Base-by-base conservation (phyloP, 805 yeast species). In the Pichia insulana region DNA sequence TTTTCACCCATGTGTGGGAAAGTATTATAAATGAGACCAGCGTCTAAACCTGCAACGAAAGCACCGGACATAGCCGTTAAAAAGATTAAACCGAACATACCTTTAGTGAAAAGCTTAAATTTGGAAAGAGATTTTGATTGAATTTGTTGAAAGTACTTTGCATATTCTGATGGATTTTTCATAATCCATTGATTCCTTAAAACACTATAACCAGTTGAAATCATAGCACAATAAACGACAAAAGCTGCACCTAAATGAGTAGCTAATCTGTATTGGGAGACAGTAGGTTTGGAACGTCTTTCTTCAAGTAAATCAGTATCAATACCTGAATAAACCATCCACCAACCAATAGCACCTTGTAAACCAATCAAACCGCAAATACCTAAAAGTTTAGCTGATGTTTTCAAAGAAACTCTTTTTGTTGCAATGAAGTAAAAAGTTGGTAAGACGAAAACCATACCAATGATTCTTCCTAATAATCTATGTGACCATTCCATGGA, bases 401-500 rank as follows among this genome's bases (percentile, higher is more conserved):
- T 81, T 45, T 78, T 78, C 3, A 75, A 63, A 2, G 88, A 78
- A 10, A 90, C 78, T 49, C 69, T 78, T 33, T 77, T 76, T 3
- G 80, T 66, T 15, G 71, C 69, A 55, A 86, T 80, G 54, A 88
- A 88, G 59, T 85, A 92, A 4, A 80, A 58, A 0, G 96, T 92
- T 5, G 99, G 99, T 16, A 83, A 58, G 7, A 90, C 76, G 56
- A 92, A 80, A 4, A 83, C 75, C 51, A 78, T 63, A 33, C 98
- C 98, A 54, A 92, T 89, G 41, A 83, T 74, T 61, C 98, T 76
- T 15, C 97, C 98, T 70, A 92, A 75, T 44, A 90, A 65, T 55
- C 98, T 73, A 62, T 92, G 99, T 35, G 82, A 80, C 99, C 98
- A 92, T 64, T 92, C 99, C 97, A 92, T 90, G 57, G 76, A 80